These are phyloP conservation scores for Tylopilus balloui DNA, from an alignment of 768 basidiomycete species.

Conservation along the genomic window DNA sequence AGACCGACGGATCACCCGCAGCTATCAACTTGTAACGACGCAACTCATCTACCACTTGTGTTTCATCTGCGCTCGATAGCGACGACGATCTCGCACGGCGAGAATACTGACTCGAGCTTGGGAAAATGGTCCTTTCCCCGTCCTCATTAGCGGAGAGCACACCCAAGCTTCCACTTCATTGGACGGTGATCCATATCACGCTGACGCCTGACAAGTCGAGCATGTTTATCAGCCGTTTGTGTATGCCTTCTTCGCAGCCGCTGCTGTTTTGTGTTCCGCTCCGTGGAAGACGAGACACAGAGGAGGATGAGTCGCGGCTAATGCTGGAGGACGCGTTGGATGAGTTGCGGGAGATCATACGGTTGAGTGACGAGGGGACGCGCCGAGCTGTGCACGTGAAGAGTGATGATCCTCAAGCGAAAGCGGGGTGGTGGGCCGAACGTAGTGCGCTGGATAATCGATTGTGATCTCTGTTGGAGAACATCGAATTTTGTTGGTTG, in stretches of 20 bases:
- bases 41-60: constrained; percentile 16
- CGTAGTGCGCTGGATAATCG: constrained; percentile 72
- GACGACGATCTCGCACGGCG: constrained; percentile 40
- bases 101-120: constrained; percentile 60
- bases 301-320: constrained; percentile 67
- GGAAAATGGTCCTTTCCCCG: constrained; percentile 31
- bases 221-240: constrained; percentile 78
- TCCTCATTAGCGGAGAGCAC: constrained; percentile 40
- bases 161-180: constrained; percentile 59
- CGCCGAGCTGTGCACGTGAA: constrained; percentile 69
- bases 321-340: constrained; percentile 67
- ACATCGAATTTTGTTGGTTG: constrained; percentile 94
- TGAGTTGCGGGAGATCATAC: constrained; percentile 78
- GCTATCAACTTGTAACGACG: constrained; percentile 17
- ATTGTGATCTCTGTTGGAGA: constrained; percentile 67
- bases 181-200: constrained; percentile 82
- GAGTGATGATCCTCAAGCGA: constrained; percentile 57
- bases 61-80: constrained; percentile 20
- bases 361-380: constrained; percentile 71
- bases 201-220: constrained; percentile 80
- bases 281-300: constrained; percentile 73
- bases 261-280: constrained; percentile 88
- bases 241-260: constrained; percentile 48
- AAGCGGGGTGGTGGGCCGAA: constrained; percentile 83
- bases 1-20: constrained; percentile 40